Evolutionary conservation across 768 basidiomycete species (phyloP).

Genomic region (Podaxis sp.): DNA sequence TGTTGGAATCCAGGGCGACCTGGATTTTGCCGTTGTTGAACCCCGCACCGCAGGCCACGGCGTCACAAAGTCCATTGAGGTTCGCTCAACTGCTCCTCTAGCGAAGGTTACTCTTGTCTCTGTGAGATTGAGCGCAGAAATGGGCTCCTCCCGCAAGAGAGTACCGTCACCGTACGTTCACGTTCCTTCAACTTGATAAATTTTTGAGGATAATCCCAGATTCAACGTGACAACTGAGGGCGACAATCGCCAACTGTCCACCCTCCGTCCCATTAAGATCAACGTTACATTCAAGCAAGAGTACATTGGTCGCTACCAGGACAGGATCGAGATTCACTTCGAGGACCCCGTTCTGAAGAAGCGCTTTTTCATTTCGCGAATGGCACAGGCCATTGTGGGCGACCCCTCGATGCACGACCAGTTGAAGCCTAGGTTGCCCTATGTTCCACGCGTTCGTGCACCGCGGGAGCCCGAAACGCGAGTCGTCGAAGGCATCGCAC

Average conservation of each 20-base stretch:
- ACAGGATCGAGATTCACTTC: slow-evolving; percentile 52
- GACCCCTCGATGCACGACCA: slow-evolving; percentile 40
- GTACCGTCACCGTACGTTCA: slow-evolving; percentile 10
- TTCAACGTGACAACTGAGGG: slow-evolving; percentile 23
- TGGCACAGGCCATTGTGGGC: slow-evolving; percentile 44
- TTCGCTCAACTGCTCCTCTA: slow-evolving; percentile 26
- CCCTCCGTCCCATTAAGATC: slow-evolving; percentile 25
- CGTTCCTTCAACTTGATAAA: neutral
- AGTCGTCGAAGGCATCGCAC: slow-evolving; percentile 41
- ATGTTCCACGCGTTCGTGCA: slow-evolving; percentile 36
- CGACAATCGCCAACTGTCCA: slow-evolving; percentile 20
- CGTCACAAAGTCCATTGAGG: slow-evolving; percentile 12
- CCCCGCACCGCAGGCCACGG: slow-evolving; percentile 24
- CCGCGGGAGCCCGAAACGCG: slow-evolving; percentile 29
- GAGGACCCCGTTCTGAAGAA: slow-evolving; percentile 40
- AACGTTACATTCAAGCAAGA: slow-evolving; percentile 31
- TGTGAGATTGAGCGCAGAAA: neutral
- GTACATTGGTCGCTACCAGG: slow-evolving; percentile 48
- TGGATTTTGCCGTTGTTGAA: slow-evolving; percentile 54
- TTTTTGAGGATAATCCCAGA: slow-evolving; percentile 15
- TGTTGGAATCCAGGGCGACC: slow-evolving; percentile 37
- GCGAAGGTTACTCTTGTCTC: slow-evolving; percentile 25
- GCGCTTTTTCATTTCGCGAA: slow-evolving; percentile 47
- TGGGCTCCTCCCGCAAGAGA: neutral
- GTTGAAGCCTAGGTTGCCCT: slow-evolving; percentile 45